Conservation (phyloP, 108 stramenopile genomes). For the Mediolabrus comicus region DNA sequence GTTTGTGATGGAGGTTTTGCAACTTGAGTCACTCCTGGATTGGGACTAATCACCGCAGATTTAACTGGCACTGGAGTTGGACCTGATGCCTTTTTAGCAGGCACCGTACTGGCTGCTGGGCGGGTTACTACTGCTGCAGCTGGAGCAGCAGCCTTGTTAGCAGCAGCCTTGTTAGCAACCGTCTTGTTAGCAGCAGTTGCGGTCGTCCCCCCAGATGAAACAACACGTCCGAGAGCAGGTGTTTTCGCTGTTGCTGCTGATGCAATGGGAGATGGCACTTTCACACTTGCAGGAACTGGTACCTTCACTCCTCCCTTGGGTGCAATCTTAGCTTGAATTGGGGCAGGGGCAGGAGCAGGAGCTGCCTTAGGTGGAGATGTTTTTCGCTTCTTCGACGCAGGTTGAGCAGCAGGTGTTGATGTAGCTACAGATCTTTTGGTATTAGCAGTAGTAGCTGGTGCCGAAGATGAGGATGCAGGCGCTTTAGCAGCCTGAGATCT, state of each 20-base stretch:
- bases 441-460: background rate
- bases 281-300: conserved; percentile 9
- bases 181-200: background rate
- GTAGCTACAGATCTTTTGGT: conserved; percentile 8
- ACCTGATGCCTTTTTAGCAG: background rate
- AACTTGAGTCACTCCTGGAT: conserved; percentile 19
- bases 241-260: background rate
- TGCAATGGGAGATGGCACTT: background rate
- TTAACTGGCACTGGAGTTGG: conserved; percentile 4
- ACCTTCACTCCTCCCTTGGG: conserved; percentile 15
- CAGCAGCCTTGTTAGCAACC: too few relatives aligned
- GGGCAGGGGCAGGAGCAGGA: conserved; percentile 6
- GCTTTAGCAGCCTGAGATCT: conserved; percentile 12
- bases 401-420: conserved; percentile 1
- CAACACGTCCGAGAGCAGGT: background rate
- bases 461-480: background rate
- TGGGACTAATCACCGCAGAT: conserved; percentile 11
- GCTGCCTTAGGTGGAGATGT: conserved; percentile 11
- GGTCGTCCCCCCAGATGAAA: background rate
- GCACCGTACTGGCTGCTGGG: background rate
- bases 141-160: conserved; percentile 7
- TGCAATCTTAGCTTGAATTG: conserved; percentile 13
- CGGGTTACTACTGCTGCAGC: conserved; percentile 7
- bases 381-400: conserved; percentile 34
- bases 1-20: conserved; percentile 4